phyloP scores from a whole-genome alignment of 106 monocot genomes.

The Acorus gramineus region DNA sequence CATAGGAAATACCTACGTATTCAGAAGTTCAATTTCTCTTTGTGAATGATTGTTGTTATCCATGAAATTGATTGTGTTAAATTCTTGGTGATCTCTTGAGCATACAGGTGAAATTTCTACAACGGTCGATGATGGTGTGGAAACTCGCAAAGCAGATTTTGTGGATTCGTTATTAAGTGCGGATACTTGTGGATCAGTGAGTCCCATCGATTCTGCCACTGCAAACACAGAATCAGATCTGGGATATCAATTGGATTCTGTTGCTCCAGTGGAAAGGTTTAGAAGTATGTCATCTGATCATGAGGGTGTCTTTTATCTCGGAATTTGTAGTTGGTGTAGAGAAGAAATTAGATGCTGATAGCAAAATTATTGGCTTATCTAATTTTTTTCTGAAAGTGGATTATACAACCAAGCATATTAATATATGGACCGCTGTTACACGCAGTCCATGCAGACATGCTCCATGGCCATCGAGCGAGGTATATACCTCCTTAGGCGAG shows the following conservation, averaged over 20 bases:
- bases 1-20: background rate
- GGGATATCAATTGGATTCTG: background rate
- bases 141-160: slow-evolving; percentile 63
- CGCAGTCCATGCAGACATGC: too few species aligned
- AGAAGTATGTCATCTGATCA: slow-evolving; percentile 12
- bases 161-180: slow-evolving; percentile 60
- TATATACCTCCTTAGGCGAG: too few species aligned
- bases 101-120: slow-evolving; percentile 29
- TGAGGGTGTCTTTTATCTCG: slow-evolving; percentile 14
- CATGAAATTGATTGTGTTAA: background rate
- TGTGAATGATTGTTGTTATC: too few species aligned
- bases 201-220: slow-evolving; percentile 10
- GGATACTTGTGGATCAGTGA: slow-evolving; percentile 8
- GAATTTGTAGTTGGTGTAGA: background rate
- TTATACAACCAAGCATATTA: background rate
- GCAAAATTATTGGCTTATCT: background rate
- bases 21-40: slow-evolving; percentile 1
- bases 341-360: background rate
- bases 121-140: slow-evolving; percentile 33
- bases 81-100: background rate
- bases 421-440: too few species aligned
- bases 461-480: too few species aligned
- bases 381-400: background rate
- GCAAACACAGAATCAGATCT: too few species aligned
- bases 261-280: background rate